Conservation (phyloP, 495 filamentous ascomycete genomes). For the Cercophora newfieldiana region DNA sequence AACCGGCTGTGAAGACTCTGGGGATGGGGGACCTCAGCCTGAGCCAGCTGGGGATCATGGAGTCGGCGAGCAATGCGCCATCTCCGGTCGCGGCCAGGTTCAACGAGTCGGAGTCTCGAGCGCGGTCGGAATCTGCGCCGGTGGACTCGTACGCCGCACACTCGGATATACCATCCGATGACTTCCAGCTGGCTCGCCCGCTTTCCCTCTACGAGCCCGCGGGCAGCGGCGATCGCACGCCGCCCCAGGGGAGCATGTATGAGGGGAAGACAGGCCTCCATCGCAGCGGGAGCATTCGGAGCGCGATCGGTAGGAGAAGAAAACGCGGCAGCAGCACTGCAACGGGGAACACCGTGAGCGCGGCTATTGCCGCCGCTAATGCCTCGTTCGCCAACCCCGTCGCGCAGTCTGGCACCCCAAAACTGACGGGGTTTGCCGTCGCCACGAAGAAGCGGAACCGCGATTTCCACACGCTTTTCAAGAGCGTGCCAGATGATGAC, state of each 20-base stretch:
- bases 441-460: slow-evolving; percentile 93
- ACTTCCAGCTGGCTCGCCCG: slow-evolving; percentile 32
- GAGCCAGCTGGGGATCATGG: slow-evolving; percentile 73
- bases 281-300: slow-evolving; percentile 80
- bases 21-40: slow-evolving; percentile 87
- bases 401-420: slow-evolving; percentile 57
- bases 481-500: slow-evolving; percentile 96
- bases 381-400: slow-evolving; percentile 65
- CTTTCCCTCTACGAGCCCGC: slow-evolving; percentile 49
- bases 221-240: slow-evolving; percentile 56
- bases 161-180: slow-evolving; percentile 34
- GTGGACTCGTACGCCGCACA: slow-evolving; percentile 30
- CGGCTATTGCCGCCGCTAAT: slow-evolving; percentile 65
- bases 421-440: slow-evolving; percentile 92
- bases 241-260: slow-evolving; percentile 64
- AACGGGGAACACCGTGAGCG: slow-evolving; percentile 62
- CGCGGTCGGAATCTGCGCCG: slow-evolving; percentile 49
- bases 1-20: slow-evolving; percentile 82
- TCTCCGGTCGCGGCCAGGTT: slow-evolving; percentile 46
- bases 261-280: slow-evolving; percentile 68
- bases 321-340: slow-evolving; percentile 87
- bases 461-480: slow-evolving; percentile 91
- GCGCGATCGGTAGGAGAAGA: slow-evolving; percentile 66
- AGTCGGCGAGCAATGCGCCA: slow-evolving; percentile 43
- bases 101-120: slow-evolving; percentile 41